Evolutionary conservation across 2,329 filamentous ascomycete species (phyloP).

Genomic region (Aspergillus neotritici): DNA sequence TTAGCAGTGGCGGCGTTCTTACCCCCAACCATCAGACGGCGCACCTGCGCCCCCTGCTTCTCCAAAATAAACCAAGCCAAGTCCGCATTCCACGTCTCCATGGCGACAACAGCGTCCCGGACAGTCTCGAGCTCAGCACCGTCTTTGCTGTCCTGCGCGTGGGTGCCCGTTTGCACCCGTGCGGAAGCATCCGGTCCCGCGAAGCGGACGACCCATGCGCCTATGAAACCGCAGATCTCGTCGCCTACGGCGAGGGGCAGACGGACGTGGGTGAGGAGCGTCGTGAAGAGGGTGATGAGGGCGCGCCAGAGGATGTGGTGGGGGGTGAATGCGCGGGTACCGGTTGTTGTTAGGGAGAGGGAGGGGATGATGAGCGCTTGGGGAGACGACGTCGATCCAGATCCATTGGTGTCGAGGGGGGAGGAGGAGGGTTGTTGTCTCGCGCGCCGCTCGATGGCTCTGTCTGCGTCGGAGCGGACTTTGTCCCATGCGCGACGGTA

Average conservation of each 20-base stretch:
- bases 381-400: not conserved
- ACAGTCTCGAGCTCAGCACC: slow-evolving; percentile 18
- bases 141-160: too few relatives aligned
- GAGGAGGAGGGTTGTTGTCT: slow-evolving; percentile 12
- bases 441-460: slow-evolving; percentile 28
- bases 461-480: slow-evolving; percentile 34
- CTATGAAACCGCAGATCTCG: slow-evolving; percentile 36
- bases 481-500: slow-evolving; percentile 36
- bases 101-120: slow-evolving; percentile 30
- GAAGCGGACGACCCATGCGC: slow-evolving; percentile 31
- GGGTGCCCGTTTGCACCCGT: not conserved
- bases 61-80: slow-evolving; percentile 39
- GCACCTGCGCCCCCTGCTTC: slow-evolving; percentile 12
- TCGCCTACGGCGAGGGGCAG: slow-evolving; percentile 38
- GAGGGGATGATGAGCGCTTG: slow-evolving; percentile 21
- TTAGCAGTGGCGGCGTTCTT: slow-evolving; percentile 25
- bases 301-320: slow-evolving; percentile 38
- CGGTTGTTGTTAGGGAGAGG: slow-evolving; percentile 14
- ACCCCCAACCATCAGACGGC: slow-evolving; percentile 21
- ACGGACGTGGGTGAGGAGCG: slow-evolving; percentile 35
- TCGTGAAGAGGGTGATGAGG: slow-evolving; percentile 34
- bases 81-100: slow-evolving; percentile 40
- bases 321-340: slow-evolving; percentile 31
- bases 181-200: slow-evolving; percentile 29
- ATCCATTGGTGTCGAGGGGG: not conserved